These are phyloP conservation scores for Lepiota subincarnata DNA, from an alignment of 768 basidiomycete genomes.

Conservation along the genomic window DNA sequence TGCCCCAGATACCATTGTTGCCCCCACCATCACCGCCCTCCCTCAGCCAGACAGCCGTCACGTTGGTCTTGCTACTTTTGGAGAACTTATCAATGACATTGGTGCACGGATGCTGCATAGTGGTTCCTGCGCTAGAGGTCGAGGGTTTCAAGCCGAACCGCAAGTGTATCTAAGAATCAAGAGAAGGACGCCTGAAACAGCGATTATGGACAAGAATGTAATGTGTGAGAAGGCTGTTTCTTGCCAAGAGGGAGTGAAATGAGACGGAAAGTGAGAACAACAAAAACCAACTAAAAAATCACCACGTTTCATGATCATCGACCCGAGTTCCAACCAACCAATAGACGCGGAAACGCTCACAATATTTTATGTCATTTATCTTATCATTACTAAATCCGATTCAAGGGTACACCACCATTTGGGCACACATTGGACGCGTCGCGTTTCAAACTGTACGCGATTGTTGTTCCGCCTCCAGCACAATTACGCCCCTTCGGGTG, in stretches of 20 bases:
- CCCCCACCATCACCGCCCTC: background rate
- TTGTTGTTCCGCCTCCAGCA: too few relatives aligned
- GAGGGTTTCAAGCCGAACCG: background rate
- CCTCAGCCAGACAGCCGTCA: conserved; percentile 5
- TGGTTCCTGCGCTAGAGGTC: background rate
- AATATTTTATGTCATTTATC: conserved; percentile 4
- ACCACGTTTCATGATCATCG: conserved; percentile 1
- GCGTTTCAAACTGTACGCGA: background rate
- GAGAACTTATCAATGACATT: background rate
- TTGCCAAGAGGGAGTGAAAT: background rate
- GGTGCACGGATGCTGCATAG: conserved; percentile 3
- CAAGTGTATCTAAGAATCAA: background rate
- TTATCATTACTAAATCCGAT: background rate
- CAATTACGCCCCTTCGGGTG: too few relatives aligned
- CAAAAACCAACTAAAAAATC: background rate
- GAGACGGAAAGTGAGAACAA: too few relatives aligned
- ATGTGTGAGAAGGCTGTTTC: conserved; percentile 3
- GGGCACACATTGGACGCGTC: background rate
- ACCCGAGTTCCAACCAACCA: background rate
- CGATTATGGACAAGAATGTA: conserved; percentile 2
- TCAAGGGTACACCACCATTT: background rate
- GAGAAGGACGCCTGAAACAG: background rate
- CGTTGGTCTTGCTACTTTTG: conserved; percentile 1
- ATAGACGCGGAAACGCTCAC: background rate
- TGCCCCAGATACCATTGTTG: too few relatives aligned